Conservation (phyloP, 2,329 filamentous ascomycete species). For the Paramyrothecium sp. region DNA sequence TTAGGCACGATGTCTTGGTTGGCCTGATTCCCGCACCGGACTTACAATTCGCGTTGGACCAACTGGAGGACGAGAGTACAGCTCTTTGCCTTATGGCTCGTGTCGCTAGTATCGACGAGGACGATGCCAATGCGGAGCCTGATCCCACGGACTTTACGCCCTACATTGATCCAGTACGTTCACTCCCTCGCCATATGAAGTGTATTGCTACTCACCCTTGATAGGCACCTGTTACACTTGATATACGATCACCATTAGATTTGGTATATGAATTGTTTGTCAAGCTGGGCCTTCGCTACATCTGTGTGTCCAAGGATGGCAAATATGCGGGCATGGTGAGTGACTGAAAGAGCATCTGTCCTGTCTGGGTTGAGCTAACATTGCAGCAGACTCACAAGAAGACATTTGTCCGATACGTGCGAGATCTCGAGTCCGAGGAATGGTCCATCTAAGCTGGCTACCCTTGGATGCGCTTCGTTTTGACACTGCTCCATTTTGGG, state of each 20-base stretch:
- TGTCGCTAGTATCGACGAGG: conserved; percentile 60
- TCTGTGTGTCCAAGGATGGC: conserved; percentile 84
- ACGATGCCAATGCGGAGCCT: conserved; percentile 53
- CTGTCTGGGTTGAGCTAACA: neutral
- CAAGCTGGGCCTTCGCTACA: conserved; percentile 87
- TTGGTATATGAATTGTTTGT: conserved; percentile 95
- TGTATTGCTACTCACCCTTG: conserved; percentile 10
- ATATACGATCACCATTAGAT: conserved; percentile 88
- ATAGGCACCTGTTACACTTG: conserved; percentile 81
- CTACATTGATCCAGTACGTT: conserved; percentile 80
- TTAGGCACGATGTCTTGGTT: conserved; percentile 76
- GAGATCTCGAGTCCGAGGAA: conserved; percentile 66
- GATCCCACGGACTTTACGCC: conserved; percentile 84
- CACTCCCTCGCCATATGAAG: neutral
- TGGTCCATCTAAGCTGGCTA: conserved; percentile 5
- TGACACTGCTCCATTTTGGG: neutral
- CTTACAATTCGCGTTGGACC: conserved; percentile 88
- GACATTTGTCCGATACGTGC: conserved; percentile 91
- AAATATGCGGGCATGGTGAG: conserved; percentile 84
- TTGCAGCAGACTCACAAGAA: conserved; percentile 80
- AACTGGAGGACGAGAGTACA: conserved; percentile 70
- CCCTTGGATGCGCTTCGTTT: neutral
- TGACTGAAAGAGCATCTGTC: conserved; percentile 10
- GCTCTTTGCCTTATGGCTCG: conserved; percentile 80
- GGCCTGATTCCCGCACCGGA: conserved; percentile 93